Evolutionary conservation across 768 basidiomycete species (phyloP), one percentile per base, ranked within the genome.

Genomic region (Trametes cingulata): DNA sequence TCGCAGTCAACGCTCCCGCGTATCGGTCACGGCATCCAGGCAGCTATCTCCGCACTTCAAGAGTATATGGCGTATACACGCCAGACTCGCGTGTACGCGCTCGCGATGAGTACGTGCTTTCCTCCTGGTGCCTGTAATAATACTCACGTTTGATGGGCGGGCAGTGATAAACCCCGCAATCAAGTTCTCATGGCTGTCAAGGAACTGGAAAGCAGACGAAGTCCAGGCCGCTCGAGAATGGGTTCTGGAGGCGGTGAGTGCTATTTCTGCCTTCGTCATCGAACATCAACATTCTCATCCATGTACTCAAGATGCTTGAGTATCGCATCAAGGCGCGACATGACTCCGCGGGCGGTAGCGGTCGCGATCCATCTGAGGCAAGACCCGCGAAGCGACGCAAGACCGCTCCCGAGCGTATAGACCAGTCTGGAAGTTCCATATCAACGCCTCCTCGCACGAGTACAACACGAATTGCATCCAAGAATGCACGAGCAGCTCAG

Each of bases 81-180:
- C 6, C 35, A 52, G n/a, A 43, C 33, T 1, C 40, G 24, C n/a
- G 50, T 64, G 29, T 64, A 59, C 24, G 46, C 53, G 1, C 43
- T 61, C 10, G 63, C 63, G 2, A 64, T 59, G 46, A 29, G 63
- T 64, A 52, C 9, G 59, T 37, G 6, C 17, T 19, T 22, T 6
- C 20, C 20, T 20, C 20, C 42, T 19, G 6, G 19, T 22, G 9
- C 17, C 20, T 45, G 10, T 6, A 20, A 6, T 19, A 12, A 45
- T 19, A 43, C 25, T 24, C 41, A 17, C 14, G 19, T n/a, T 8
- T 9, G 2, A 36, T 48, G 24, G 20, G 17, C 9, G 24, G 10
- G 22, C 25, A 61, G 60, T 56, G 8, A 25, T 61, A 19, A 61
- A 61, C 25, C 60, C 60, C 9, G 22, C 35, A 13, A 14, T 53